phyloP scores from a whole-genome alignment of 257 asterid genomes.

The Nicotiana noctiflora region DNA sequence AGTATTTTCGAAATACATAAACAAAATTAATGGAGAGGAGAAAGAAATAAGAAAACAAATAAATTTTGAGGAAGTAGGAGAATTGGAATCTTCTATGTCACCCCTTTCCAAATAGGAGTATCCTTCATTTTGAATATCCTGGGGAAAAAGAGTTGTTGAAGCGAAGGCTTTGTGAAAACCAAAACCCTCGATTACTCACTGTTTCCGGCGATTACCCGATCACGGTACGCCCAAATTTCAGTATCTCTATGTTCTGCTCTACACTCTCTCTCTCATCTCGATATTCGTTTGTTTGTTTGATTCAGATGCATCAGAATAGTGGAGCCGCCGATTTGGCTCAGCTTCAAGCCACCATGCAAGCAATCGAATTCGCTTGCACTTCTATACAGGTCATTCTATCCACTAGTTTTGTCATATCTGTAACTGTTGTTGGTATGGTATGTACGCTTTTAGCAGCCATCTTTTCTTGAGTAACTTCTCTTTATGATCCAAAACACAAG shows the following conservation, averaged over 20 bases:
- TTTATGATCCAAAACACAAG: neutral
- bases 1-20: no score
- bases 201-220: no score
- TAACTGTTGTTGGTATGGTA: neutral
- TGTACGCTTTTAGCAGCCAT: slow-evolving; percentile 1
- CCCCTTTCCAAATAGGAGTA: no score
- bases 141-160: no score
- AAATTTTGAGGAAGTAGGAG: no score
- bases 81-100: no score
- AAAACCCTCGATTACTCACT: no score
- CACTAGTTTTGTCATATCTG: neutral
- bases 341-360: slow-evolving; percentile 77
- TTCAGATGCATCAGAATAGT: slow-evolving; percentile 33
- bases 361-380: slow-evolving; percentile 79
- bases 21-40: no score
- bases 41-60: no score
- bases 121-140: no score
- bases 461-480: neutral
- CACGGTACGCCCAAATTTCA: neutral
- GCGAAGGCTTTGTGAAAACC: no score
- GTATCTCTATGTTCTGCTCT: neutral
- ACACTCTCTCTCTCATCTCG: neutral
- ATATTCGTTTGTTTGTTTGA: slow-evolving; percentile 9
- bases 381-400: slow-evolving; percentile 56
- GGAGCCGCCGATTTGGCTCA: slow-evolving; percentile 54